phyloP scores from a whole-genome alignment of 345 rosid genomes.

The rapeseed (Brassica napus) region DNA sequence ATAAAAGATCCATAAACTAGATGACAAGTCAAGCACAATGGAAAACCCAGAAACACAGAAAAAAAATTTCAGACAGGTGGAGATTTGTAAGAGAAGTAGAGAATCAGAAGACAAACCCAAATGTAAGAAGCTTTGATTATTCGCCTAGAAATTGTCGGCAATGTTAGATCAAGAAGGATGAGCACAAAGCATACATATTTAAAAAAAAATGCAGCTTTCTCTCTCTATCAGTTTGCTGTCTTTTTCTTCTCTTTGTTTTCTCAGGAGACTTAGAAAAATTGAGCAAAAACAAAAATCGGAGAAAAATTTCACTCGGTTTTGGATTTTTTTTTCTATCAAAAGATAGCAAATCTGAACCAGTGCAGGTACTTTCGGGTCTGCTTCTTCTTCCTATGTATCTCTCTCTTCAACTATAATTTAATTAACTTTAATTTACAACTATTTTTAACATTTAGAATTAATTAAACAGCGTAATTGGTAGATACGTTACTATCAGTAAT shows the following conservation, averaged over 20 bases:
- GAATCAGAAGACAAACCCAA: slow-evolving; percentile 37
- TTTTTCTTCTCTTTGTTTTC: slow-evolving; percentile 37
- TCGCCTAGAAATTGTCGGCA: slow-evolving; percentile 34
- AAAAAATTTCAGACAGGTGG: slow-evolving; percentile 22
- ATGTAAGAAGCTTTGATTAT: slow-evolving; percentile 24
- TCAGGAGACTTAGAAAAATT: slow-evolving; percentile 30
- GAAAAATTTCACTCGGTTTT: slow-evolving; percentile 17
- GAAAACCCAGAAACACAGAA: slow-evolving; percentile 25
- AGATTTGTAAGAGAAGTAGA: slow-evolving; percentile 35
- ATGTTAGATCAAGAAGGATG: slow-evolving; percentile 48
- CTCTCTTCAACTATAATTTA: slow-evolving; percentile 38
- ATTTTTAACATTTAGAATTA: not conserved
- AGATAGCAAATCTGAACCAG: slow-evolving; percentile 45
- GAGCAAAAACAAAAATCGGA: slow-evolving; percentile 17
- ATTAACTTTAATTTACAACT: slow-evolving; percentile 29
- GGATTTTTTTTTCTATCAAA: not conserved
- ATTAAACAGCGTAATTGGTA: slow-evolving; percentile 29
- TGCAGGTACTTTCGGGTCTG: slow-evolving; percentile 53
- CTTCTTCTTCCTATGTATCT: slow-evolving; percentile 34
- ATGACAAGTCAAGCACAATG: slow-evolving; percentile 34
- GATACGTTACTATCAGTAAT: slow-evolving; percentile 38
- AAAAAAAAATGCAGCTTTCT: slow-evolving; percentile 32
- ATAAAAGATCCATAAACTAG: slow-evolving; percentile 28
- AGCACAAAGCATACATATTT: slow-evolving; percentile 7
- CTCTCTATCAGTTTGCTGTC: slow-evolving; percentile 21